Evolutionary conservation across 805 yeast genomes (phyloP).

Genomic region (Cyberlindnera mississippiensis): DNA sequence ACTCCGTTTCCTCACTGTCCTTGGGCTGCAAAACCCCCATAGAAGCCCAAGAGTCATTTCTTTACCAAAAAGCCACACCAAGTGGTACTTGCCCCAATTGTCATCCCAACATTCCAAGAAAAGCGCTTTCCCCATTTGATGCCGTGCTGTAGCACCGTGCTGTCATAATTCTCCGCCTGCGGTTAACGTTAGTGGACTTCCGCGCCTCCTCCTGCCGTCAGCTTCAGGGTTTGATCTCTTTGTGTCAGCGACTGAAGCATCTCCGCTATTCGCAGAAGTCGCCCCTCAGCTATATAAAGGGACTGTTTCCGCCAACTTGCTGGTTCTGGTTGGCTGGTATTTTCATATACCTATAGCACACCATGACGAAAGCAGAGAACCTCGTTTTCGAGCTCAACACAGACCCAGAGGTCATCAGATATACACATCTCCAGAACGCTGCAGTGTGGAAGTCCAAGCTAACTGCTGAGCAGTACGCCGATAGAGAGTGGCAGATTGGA

Average conservation of each 20-base stretch:
- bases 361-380: constrained; percentile 11
- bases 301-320: not conserved
- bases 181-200: constrained; percentile 18
- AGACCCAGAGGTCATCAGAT: constrained; percentile 33
- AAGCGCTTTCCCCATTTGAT: no score
- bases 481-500: constrained; percentile 34
- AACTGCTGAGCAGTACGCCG: constrained; percentile 33
- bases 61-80: no score
- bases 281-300: not conserved
- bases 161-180: constrained; percentile 8
- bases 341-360: not conserved
- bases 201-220: constrained; percentile 16
- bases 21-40: no score
- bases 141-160: no score
- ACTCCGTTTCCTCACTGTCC: no score
- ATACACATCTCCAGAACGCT: constrained; percentile 34
- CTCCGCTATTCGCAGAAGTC: no score
- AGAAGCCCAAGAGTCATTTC: no score
- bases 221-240: not conserved
- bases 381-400: constrained; percentile 16
- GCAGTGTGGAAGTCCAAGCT: constrained; percentile 33
- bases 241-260: not conserved
- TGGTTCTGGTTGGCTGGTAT: not conserved
- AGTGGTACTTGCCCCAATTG: no score
- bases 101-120: no score